Percentiles rank a stretch among this genome's conserved stretches.
phyloP scores from a whole-genome alignment of 169 alveolate species.

The Plasmodium gonderi region DNA sequence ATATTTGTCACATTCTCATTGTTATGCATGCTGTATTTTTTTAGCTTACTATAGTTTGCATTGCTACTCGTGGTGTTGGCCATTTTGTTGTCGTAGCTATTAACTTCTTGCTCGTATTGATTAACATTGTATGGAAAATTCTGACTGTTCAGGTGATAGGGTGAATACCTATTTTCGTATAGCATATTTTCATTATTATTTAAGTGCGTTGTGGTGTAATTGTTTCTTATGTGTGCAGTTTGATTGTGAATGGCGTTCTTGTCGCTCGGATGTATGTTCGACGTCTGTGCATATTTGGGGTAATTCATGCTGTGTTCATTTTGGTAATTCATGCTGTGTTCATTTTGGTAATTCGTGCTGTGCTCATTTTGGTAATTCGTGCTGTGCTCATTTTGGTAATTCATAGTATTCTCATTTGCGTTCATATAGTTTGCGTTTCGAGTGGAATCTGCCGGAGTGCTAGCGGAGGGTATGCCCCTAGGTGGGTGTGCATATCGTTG shows the following conservation, averaged over 20 bases:
- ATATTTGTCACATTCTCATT: neutral
- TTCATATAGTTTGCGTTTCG: neutral
- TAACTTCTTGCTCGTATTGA: neutral
- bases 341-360: neutral
- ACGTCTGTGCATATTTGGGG: no score
- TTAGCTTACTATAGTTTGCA: constrained; percentile 23
- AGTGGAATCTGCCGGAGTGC: neutral
- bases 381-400: neutral
- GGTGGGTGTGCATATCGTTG: neutral
- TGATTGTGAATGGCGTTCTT: neutral
- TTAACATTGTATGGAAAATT: neutral
- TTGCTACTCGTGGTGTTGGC: neutral
- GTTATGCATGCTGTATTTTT: neutral
- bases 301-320: no score
- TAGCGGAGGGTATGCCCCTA: neutral
- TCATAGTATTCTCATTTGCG: neutral
- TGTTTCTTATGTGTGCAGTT: constrained; percentile 4
- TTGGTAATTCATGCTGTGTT: no score
- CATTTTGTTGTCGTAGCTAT: neutral
- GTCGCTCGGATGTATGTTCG: neutral
- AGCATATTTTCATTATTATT: constrained; percentile 13
- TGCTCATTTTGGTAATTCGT: neutral
- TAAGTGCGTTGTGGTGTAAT: neutral
- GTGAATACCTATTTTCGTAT: neutral
- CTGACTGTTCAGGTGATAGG: neutral